Evolutionary conservation across 805 yeast genomes (phyloP).

Genomic region (Tetrapisispora fleetii): DNA sequence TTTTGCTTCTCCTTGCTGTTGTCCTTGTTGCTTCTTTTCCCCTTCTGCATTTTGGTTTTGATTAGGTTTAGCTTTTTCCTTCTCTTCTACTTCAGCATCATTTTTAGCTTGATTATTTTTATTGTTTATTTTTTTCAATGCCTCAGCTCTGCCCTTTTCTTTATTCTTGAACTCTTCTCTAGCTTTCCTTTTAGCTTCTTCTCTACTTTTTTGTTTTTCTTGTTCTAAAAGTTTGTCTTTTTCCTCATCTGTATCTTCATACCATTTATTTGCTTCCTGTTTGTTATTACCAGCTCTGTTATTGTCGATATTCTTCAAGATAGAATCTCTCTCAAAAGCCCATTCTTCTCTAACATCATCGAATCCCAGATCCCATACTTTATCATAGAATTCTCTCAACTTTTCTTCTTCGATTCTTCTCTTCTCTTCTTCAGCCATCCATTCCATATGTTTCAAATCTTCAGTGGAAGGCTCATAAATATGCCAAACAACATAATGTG

Average conservation of each 20-base stretch:
- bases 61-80: background rate
- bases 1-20: background rate
- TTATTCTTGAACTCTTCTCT: slow-evolving; percentile 7
- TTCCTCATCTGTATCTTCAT: background rate
- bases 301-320: slow-evolving; percentile 67
- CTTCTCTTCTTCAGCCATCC: slow-evolving; percentile 77
- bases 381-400: slow-evolving; percentile 54
- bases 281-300: background rate
- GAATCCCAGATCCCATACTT: slow-evolving; percentile 69
- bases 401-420: slow-evolving; percentile 53
- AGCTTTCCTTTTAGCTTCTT: slow-evolving; percentile 8
- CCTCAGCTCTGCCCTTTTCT: slow-evolving; percentile 14
- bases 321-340: slow-evolving; percentile 58
- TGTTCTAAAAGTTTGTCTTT: slow-evolving; percentile 2
- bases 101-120: slow-evolving; percentile 12
- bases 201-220: slow-evolving; percentile 14
- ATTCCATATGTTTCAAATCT: slow-evolving; percentile 78
- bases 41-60: slow-evolving; percentile 7
- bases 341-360: slow-evolving; percentile 66
- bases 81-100: slow-evolving; percentile 13
- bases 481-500: slow-evolving; percentile 95
- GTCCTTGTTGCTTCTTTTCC: background rate
- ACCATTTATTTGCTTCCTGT: background rate
- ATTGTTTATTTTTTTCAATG: slow-evolving; percentile 1
- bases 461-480: slow-evolving; percentile 91